Percentiles rank a stretch among this genome's conserved stretches.
Evolutionary conservation across 2,329 filamentous ascomycete species (phyloP).

Genomic region (Rutstroemia sp.): DNA sequence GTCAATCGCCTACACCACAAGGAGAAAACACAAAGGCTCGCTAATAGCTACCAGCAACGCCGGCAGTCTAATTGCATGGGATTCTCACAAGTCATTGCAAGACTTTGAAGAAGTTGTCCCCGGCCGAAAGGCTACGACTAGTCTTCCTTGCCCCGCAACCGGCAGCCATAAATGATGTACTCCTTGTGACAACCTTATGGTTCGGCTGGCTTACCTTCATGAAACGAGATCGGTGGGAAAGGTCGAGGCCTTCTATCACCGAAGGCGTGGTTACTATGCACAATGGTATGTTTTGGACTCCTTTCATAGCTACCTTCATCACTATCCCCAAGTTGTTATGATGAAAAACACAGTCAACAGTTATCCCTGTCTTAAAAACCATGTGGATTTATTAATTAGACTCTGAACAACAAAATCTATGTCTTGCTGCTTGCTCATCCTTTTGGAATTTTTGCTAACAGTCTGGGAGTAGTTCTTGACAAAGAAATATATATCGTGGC

Average conservation of each 20-base stretch:
- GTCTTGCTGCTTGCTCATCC: background rate
- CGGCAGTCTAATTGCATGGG: too few species aligned
- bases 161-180: background rate
- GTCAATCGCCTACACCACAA: too few species aligned
- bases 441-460: constrained; percentile 1
- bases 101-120: too few species aligned
- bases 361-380: constrained; percentile 11
- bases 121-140: too few species aligned
- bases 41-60: too few species aligned
- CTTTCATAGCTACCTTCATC: background rate
- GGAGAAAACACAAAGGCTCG: too few species aligned
- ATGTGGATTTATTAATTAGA: constrained; percentile 12
- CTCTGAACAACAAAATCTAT: constrained; percentile 8
- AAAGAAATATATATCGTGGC: too few species aligned
- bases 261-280: background rate
- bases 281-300: constrained; percentile 4
- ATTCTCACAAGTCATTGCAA: too few species aligned
- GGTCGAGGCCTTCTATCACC: background rate
- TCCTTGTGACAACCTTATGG: background rate
- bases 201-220: background rate
- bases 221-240: background rate
- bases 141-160: too few species aligned
- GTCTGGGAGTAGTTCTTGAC: background rate
- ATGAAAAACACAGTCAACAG: constrained; percentile 12
- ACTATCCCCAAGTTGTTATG: background rate